These are phyloP conservation scores for Ramaria rubella DNA, from an alignment of 768 basidiomycete species.

Conservation along the genomic window DNA sequence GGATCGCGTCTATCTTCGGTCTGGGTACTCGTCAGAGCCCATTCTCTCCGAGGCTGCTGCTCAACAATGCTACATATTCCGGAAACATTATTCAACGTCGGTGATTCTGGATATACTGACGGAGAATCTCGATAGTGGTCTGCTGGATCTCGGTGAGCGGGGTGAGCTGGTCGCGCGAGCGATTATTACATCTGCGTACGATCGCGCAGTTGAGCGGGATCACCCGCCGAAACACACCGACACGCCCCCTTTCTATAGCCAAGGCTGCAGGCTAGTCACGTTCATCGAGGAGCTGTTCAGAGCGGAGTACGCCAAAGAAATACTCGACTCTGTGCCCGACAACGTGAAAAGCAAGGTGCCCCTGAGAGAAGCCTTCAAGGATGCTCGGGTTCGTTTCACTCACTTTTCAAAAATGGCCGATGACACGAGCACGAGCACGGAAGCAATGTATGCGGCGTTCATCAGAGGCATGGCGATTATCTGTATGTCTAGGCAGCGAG, in stretches of 20 bases:
- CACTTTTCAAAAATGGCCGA: conserved; percentile 24
- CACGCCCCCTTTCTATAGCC: conserved; percentile 14
- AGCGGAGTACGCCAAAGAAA: conserved; percentile 4
- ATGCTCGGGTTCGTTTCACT: conserved; percentile 26
- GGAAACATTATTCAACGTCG: background rate
- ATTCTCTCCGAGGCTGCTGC: conserved; percentile 29
- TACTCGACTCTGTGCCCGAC: conserved; percentile 21
- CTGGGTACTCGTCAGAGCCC: conserved; percentile 31
- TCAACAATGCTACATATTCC: conserved; percentile 9
- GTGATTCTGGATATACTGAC: conserved; percentile 5
- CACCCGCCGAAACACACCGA: background rate
- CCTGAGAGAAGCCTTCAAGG: conserved; percentile 21
- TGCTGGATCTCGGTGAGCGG: conserved; percentile 16
- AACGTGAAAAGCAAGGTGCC: conserved; percentile 16
- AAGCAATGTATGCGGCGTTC: conserved; percentile 19
- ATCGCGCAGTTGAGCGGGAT: conserved; percentile 12
- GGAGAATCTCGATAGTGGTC: conserved; percentile 6
- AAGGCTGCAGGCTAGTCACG: conserved; percentile 16
- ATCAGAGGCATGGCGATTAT: conserved; percentile 23
- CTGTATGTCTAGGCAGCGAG: conserved; percentile 11
- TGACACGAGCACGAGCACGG: conserved; percentile 16
- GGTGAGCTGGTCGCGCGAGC: conserved; percentile 22
- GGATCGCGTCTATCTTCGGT: conserved; percentile 19
- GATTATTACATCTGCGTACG: conserved; percentile 22
- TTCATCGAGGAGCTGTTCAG: conserved; percentile 20